Evolutionary conservation across 225 moss, liverwort and hornwort species (phyloP), one percentile per base, ranked within the genome.

Genomic region (Takakia lepidozioides): DNA sequence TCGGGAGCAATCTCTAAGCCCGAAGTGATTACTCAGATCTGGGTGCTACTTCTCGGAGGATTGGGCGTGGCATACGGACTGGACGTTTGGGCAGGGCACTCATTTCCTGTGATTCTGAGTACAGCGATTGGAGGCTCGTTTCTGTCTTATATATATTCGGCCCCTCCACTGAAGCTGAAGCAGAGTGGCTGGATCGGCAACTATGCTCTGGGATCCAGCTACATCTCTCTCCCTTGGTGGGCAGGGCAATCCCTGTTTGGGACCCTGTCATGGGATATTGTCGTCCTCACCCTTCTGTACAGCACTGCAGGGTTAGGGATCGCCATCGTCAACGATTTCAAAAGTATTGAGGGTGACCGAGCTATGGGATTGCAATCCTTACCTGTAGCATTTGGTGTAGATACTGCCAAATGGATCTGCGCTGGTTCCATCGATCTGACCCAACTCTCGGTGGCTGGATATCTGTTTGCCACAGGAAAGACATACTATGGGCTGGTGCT

Each of bases 241-340:
- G 86, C 86, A 30, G 93, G 93, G 51, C 93, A 95, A 63, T 64
- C 83, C 8, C 50, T 95, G 51, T 95, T 95, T 58, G 93, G 93
- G 52, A 95, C 93, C 44, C 63, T 95, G 24, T 81, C 89, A 25
- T 89, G 76, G 68, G 93, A 89, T 46, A 63, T 95, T 51, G 61
- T 95, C 23, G 65, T 95, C 29, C 68, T 95, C 38, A 95, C 93
- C 36, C 86, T 95, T 60, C 55, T 95, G 46, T 95, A 95, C 49
- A 95, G 93, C 73, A 95, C 89, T 43, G 93, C 93, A 36, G 93
- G 93, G 72, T 69, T 95, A 50, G 93, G 93, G 54, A 95, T 95
- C 62, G 93, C 93, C 35, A 95, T 95, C 27, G 77, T 95, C 56
- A 95, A 95, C 57, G 93, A 95, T 42, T 95, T 95, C 63, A 95